Evolutionary conservation across 768 basidiomycete species (phyloP).

Genomic region (Leccinum subgranulosum): DNA sequence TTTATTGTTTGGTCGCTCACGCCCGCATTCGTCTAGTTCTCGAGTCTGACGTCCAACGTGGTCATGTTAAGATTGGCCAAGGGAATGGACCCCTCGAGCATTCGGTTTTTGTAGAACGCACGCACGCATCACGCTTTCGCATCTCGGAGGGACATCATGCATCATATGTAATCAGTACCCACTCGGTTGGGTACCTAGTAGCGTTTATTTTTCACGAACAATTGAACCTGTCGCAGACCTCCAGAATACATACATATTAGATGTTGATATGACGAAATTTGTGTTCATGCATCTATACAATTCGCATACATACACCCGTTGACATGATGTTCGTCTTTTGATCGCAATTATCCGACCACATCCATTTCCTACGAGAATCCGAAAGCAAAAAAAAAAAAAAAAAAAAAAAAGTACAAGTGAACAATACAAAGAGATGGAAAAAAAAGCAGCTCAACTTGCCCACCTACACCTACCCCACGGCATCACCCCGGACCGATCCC

Average conservation of each 20-base stretch:
- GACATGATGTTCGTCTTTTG: too few relatives aligned
- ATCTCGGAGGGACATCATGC: not conserved
- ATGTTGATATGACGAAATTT: too few relatives aligned
- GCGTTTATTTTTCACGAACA: not conserved
- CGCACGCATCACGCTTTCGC: not conserved
- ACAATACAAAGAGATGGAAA: not conserved
- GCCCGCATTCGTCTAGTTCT: conserved; percentile 32
- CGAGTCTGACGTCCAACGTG: conserved; percentile 49
- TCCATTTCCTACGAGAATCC: not conserved
- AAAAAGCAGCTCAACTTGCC: not conserved
- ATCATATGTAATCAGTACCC: not conserved
- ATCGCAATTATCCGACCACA: too few relatives aligned
- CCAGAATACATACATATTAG: too few relatives aligned
- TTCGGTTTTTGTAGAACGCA: conserved; percentile 38
- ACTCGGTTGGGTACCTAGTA: too few relatives aligned
- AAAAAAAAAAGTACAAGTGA: not conserved
- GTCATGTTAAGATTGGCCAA: conserved; percentile 45
- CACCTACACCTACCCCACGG: too few relatives aligned
- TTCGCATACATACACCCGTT: too few relatives aligned
- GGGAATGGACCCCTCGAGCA: conserved; percentile 38
- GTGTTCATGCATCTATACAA: too few relatives aligned
- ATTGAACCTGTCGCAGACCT: too few relatives aligned
- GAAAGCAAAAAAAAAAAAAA: not conserved
- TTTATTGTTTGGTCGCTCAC: not conserved
- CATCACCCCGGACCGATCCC: conserved; percentile 44